These are phyloP conservation scores for Venturia effusa DNA, from an alignment of 2,329 filamentous ascomycete species.

Conservation along the genomic window DNA sequence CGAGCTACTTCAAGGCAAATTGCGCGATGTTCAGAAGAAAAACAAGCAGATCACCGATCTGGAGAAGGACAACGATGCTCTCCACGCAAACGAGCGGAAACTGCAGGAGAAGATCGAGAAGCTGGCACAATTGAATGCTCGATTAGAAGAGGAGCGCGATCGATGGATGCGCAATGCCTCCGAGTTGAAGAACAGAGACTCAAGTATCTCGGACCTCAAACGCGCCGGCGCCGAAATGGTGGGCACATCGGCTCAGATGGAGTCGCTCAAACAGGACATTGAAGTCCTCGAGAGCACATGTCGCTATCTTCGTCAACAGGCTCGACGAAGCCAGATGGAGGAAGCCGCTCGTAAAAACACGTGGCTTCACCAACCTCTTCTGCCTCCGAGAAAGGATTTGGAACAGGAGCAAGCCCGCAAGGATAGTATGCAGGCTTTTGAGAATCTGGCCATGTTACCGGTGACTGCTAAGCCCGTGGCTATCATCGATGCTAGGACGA, in stretches of 20 bases:
- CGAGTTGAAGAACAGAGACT: slow-evolving; percentile 34
- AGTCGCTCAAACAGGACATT: slow-evolving; percentile 59
- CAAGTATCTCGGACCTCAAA: slow-evolving; percentile 32
- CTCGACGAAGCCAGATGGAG: slow-evolving; percentile 8
- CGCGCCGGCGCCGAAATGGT: slow-evolving; percentile 50
- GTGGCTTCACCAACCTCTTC: slow-evolving; percentile 12
- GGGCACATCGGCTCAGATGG: slow-evolving; percentile 61
- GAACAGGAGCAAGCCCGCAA: not conserved
- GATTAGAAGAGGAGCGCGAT: slow-evolving; percentile 53
- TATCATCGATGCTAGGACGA: not conserved
- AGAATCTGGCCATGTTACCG: slow-evolving; percentile 8
- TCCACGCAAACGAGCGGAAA: slow-evolving; percentile 47
- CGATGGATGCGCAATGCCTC: slow-evolving; percentile 12
- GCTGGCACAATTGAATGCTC: slow-evolving; percentile 54
- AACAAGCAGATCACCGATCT: slow-evolving; percentile 57
- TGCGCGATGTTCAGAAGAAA: slow-evolving; percentile 74
- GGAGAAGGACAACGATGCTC: slow-evolving; percentile 31
- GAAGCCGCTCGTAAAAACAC: not conserved
- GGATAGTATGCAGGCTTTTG: slow-evolving; percentile 4
- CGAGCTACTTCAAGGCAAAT: slow-evolving; percentile 78
- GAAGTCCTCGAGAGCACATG: slow-evolving; percentile 53
- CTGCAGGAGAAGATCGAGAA: slow-evolving; percentile 58
- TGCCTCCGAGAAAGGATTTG: not conserved
- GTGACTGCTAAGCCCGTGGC: slow-evolving; percentile 6
- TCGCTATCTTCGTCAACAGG: slow-evolving; percentile 49